Evolutionary conservation across 148 eudicot species (phyloP), one percentile per base, ranked within the genome.

Genomic region (Chenopodium album): DNA sequence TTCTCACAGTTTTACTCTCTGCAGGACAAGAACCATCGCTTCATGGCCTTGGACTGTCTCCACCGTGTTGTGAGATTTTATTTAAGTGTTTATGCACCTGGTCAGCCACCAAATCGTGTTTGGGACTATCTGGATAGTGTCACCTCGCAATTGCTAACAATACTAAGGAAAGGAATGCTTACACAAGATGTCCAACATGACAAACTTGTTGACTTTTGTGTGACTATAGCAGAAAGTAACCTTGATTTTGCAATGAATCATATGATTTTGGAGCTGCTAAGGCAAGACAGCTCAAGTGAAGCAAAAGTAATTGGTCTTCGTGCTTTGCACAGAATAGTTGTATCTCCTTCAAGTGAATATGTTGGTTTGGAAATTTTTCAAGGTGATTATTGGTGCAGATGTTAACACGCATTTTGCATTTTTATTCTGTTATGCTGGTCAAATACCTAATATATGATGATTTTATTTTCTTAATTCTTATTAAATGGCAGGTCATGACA

Each of bases 71-170:
- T 96, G 82, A 90, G 97, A 87, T 96, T 96, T 83, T 96, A 96
- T 82, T 82, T 96, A 81, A 85, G 93, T 85, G 99, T 92, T 77
- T 97, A 94, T 89, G 99, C 98, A 31, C 94, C 96, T 78, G 73
- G 88, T 60, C 99, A 96, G 78, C 97, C 97, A 20, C 92, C 99
- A 84, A 89, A 94, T 86, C 98, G 99, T 48, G 97, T 96, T 48
- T 96, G 99, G 99, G 99, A 96, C 80, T 94, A 94, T 87, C 88
- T 94, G 78, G 99, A 96, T 83, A 96, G 99, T 89, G 98, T 96
- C 76, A 96, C 99, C 63, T 92, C 99, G 72, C 99, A 96, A 79
- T 89, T 96, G 82, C 86, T 96, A 69, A 89, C 91, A 22, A 91
- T 96, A 74, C 88, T 94, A 3, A 90, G 90, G 86, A 96, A 94